Base-by-base conservation (phyloP, 2,329 filamentous ascomycete species). In the Tolypocladium cylindrosporum region DNA sequence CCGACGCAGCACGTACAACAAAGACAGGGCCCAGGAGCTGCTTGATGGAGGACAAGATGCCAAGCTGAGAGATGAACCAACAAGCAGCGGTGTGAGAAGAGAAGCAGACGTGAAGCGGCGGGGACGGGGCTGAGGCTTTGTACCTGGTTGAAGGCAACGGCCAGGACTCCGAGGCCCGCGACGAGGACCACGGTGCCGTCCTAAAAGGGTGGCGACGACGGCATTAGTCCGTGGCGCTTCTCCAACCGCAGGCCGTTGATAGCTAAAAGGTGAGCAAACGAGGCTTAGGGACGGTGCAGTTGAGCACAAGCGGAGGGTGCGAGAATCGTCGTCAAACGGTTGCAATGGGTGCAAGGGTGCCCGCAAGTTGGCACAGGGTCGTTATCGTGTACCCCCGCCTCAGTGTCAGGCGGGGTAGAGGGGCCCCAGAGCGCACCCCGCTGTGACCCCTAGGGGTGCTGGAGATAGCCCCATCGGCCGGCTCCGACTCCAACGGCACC, bases 401-500 rank as follows among this genome's bases (percentile, higher is more conserved):
- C 7, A 5, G 8, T 34, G 31, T 9, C 31, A 9, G 31, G 31
- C 31, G 45, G 45, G 45, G 16, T 31, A 3, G 13, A 21, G n/a
- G 45, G 45, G 24, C 5, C 42, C 42, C 42, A 24, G 21, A 4
- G n/a, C n/a, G 9, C 11, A 45, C 42, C 43, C 43, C 43, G 43
- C 43, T 48, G 14, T 9, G 24, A 31, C 24, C 13, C 37, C 24
- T 31, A 31, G 27, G 21, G 13, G 43, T 13, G 3, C 51, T 48
- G 55, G 6, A 37, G 39, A 39, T n/a, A 19, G 9, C 27, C 39
- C 45, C 55, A 42, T 64, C 68, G 69, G 69, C 69, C 69, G 68
- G 69, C 69, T 71, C 69, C 69, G 69, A 58, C 48, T 39, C 57
- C 59, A 56, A 64, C 61, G 62, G 61, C 58, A 51, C 55, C 55